These are phyloP conservation scores for Plenodomus biglobosus DNA, from an alignment of 2,329 filamentous ascomycete genomes.

Conservation along the genomic window DNA sequence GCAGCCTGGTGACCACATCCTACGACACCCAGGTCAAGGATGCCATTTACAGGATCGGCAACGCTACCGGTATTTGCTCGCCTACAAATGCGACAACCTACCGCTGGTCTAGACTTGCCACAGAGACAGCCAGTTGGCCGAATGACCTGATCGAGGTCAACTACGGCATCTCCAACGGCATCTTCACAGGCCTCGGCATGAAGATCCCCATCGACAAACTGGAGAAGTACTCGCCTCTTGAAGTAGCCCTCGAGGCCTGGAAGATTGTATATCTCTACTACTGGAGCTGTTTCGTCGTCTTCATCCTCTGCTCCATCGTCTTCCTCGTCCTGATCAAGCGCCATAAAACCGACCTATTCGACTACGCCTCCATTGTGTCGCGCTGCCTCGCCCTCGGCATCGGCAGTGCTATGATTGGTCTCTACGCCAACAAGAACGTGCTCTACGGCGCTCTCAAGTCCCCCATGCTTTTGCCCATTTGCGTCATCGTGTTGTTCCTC, in stretches of 20 bases:
- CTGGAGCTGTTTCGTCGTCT: slow-evolving; percentile 42
- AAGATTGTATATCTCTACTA: slow-evolving; percentile 43
- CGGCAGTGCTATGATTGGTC: slow-evolving; percentile 33
- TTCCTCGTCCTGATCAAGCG: slow-evolving; percentile 46
- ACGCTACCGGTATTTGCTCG: slow-evolving; percentile 37
- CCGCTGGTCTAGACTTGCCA: background rate
- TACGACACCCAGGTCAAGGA: slow-evolving; percentile 15
- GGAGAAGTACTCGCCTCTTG: slow-evolving; percentile 23
- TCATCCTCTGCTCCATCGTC: slow-evolving; percentile 40
- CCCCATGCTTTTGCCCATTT: slow-evolving; percentile 40
- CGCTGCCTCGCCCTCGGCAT: slow-evolving; percentile 31
- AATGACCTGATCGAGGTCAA: slow-evolving; percentile 22
- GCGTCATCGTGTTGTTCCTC: slow-evolving; percentile 40
- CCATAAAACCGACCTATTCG: slow-evolving; percentile 46
- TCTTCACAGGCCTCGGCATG: slow-evolving; percentile 40
- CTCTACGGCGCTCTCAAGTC: slow-evolving; percentile 33
- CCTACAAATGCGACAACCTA: slow-evolving; percentile 19
- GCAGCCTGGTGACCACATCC: slow-evolving; percentile 30
- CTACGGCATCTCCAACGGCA: slow-evolving; percentile 29
- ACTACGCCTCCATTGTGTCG: slow-evolving; percentile 41
- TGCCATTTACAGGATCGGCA: slow-evolving; percentile 29
- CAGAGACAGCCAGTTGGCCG: slow-evolving; percentile 15
- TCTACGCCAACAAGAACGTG: slow-evolving; percentile 25
- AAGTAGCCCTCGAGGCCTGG: slow-evolving; percentile 35
- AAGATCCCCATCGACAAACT: slow-evolving; percentile 37